Conservation (phyloP, 805 yeast genomes). For the Candida insectalens region DNA sequence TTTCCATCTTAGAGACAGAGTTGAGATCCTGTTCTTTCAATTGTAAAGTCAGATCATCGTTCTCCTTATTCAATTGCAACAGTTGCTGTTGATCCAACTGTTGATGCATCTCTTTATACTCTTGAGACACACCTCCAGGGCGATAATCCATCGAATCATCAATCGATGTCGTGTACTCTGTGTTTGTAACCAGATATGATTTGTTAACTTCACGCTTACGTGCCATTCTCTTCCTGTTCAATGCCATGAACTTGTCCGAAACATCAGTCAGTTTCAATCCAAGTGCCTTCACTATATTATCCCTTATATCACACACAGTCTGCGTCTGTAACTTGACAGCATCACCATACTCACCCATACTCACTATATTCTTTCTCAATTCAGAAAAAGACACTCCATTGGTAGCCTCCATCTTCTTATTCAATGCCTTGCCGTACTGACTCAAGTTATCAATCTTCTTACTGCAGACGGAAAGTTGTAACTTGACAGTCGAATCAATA, state of each 20-base stretch:
- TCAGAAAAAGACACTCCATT: conserved; percentile 36
- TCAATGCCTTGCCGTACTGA: conserved; percentile 29
- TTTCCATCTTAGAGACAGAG: conserved; percentile 51
- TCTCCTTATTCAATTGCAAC: conserved; percentile 49
- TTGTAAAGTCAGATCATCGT: conserved; percentile 39
- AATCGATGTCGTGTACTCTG: conserved; percentile 3
- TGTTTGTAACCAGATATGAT: conserved; percentile 18
- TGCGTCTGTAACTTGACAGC: conserved; percentile 25
- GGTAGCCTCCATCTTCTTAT: conserved; percentile 38
- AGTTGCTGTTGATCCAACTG: conserved; percentile 38
- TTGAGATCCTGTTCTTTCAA: conserved; percentile 50
- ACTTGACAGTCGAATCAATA: conserved; percentile 18
- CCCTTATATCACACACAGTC: conserved; percentile 34
- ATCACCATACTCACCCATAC: conserved; percentile 29
- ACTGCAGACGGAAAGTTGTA: conserved; percentile 14
- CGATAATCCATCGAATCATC: background rate
- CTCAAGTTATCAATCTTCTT: conserved; percentile 21
- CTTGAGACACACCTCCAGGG: conserved; percentile 19
- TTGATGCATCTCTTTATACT: conserved; percentile 25
- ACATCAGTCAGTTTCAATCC: conserved; percentile 32
- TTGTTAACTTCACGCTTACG: conserved; percentile 30
- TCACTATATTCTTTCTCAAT: conserved; percentile 17
- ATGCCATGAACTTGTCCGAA: conserved; percentile 34
- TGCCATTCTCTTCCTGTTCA: conserved; percentile 39
- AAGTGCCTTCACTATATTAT: conserved; percentile 39